These are phyloP conservation scores for Naganishia albida DNA, from an alignment of 1,284 basidiomycete genomes.

Conservation along the genomic window DNA sequence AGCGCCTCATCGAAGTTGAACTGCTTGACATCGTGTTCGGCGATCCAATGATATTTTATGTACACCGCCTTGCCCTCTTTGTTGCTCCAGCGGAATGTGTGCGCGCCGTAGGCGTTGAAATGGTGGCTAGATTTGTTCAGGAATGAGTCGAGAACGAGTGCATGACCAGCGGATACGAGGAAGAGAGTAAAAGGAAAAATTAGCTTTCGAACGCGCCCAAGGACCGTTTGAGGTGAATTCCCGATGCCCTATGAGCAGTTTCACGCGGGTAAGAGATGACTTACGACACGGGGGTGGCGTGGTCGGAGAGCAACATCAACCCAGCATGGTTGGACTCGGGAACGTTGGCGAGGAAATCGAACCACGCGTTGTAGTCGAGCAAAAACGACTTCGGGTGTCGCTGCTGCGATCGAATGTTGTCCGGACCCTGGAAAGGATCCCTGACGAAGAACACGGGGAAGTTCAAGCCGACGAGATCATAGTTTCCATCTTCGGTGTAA, in stretches of 20 bases:
- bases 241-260: too few species aligned
- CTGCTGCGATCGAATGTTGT: conserved; percentile 50
- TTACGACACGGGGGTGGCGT: conserved; percentile 43
- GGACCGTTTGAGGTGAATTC: too few species aligned
- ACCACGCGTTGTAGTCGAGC: conserved; percentile 49
- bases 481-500: conserved; percentile 48
- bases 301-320: conserved; percentile 46
- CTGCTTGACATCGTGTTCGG: conserved; percentile 41
- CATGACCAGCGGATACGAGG: too few species aligned
- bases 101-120: conserved; percentile 45
- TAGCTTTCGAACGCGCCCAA: neutral
- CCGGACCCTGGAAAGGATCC: conserved; percentile 45
- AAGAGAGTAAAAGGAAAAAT: neutral
- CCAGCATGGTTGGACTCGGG: conserved; percentile 49
- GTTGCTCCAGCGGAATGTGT: conserved; percentile 42
- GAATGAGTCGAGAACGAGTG: too few species aligned
- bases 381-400: conserved; percentile 46
- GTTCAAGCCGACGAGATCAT: conserved; percentile 47
- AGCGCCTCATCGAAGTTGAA: conserved; percentile 50
- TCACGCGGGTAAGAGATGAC: neutral
- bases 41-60: conserved; percentile 45
- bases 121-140: conserved; percentile 34
- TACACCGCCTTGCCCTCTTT: conserved; percentile 38
- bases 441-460: conserved; percentile 46
- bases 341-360: conserved; percentile 50